Percentiles rank a stretch among this genome's conserved stretches.
Evolutionary conservation across 345 rosid genomes (phyloP).

Genomic region (Citrus unshiu): DNA sequence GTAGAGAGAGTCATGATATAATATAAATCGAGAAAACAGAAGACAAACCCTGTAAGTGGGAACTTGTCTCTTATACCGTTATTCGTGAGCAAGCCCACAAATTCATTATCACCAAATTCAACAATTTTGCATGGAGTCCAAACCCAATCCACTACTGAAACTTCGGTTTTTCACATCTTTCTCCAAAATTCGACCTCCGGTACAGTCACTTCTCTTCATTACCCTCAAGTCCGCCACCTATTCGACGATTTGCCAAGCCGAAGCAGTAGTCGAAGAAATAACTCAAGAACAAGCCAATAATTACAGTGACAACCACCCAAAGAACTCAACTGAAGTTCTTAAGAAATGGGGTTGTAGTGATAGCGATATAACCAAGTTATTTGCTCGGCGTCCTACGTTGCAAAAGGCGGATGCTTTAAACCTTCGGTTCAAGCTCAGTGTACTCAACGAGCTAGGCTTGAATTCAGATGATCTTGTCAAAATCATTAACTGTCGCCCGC

Average conservation of each 20-base stretch:
- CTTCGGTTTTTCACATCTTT: background rate
- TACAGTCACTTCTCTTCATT: background rate
- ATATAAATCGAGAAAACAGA: too few relatives aligned
- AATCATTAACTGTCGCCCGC: conserved; percentile 72
- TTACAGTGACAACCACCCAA: background rate
- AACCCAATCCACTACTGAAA: conserved; percentile 1
- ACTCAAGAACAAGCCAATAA: background rate
- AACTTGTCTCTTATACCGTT: too few relatives aligned
- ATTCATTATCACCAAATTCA: too few relatives aligned
- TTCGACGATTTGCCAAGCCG: conserved; percentile 38
- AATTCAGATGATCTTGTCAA: conserved; percentile 65
- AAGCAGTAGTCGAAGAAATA: conserved; percentile 12
- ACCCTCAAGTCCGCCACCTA: conserved; percentile 27
- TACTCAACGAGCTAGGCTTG: conserved; percentile 58
- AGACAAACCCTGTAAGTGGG: too few relatives aligned
- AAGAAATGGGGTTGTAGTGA: conserved; percentile 72
- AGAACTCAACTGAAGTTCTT: conserved; percentile 37
- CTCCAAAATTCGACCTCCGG: background rate
- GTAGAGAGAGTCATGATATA: too few relatives aligned
- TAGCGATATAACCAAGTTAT: conserved; percentile 43
- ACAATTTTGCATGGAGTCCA: conserved; percentile 12
- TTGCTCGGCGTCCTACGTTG: conserved; percentile 50
- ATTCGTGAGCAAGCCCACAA: too few relatives aligned
- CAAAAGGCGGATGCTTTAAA: conserved; percentile 40
- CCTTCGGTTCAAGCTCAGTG: conserved; percentile 53